Evolutionary conservation across 2,329 filamentous ascomycete genomes (phyloP).

Genomic region (Alternaria novae-zelandiae): DNA sequence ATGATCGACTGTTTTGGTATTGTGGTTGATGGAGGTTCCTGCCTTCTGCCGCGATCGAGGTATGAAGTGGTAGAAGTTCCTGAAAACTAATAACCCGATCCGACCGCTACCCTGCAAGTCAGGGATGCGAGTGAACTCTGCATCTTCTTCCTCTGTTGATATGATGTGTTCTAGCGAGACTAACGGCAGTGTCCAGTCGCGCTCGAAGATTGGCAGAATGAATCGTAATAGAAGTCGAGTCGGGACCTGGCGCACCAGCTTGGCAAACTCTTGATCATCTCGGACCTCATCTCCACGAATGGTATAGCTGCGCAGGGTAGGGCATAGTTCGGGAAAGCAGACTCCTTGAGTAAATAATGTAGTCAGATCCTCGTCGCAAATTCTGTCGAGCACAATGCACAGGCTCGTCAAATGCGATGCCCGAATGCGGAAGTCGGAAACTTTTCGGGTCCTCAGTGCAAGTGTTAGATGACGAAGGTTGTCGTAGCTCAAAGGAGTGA

Average conservation of each 20-base stretch:
- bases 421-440: not conserved
- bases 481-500: not conserved
- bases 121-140: not conserved
- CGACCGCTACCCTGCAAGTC: not conserved
- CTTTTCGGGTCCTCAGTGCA: not conserved
- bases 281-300: not conserved
- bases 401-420: not conserved
- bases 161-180: not conserved
- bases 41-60: not conserved
- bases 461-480: not conserved
- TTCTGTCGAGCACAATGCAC: not conserved
- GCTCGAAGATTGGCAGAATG: not conserved
- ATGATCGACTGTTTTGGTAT: not conserved
- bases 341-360: not conserved
- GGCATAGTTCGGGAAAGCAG: not conserved
- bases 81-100: not conserved
- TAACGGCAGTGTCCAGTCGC: not conserved
- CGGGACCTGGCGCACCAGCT: not conserved
- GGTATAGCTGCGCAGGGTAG: not conserved
- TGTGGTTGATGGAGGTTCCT: not conserved
- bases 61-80: not conserved
- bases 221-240: not conserved
- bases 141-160: not conserved
- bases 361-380: not conserved
- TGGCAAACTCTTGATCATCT: not conserved